These are phyloP conservation scores for Petunia secreta DNA, from an alignment of 257 asterid genomes.

Conservation along the genomic window DNA sequence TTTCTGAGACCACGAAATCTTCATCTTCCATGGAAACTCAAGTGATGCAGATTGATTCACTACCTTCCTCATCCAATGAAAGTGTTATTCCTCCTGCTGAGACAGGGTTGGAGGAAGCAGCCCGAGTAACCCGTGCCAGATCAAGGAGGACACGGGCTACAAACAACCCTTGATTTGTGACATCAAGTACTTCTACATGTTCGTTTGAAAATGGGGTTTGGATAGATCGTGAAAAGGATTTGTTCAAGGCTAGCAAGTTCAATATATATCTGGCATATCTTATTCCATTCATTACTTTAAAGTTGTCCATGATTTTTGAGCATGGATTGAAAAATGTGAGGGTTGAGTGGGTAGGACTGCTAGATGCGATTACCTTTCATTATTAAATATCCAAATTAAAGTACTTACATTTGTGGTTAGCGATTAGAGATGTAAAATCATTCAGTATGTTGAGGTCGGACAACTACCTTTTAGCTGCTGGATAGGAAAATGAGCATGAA, in stretches of 20 bases:
- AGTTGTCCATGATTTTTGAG: slow-evolving; percentile 27
- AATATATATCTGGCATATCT: slow-evolving; percentile 23
- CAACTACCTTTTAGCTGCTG: not conserved
- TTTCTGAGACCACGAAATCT: slow-evolving; percentile 40
- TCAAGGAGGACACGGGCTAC: slow-evolving; percentile 20
- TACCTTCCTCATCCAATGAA: slow-evolving; percentile 13
- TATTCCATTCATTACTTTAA: slow-evolving; percentile 10
- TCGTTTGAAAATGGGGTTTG: slow-evolving; percentile 2
- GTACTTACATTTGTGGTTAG: not conserved
- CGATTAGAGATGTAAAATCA: not conserved
- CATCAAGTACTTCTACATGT: not conserved
- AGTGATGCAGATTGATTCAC: slow-evolving; percentile 25
- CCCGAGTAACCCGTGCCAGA: slow-evolving; percentile 27
- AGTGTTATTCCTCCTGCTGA: slow-evolving; percentile 10
- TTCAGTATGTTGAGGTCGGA: not conserved
- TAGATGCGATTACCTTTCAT: slow-evolving; percentile 4
- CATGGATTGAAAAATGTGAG: slow-evolving; percentile 6
- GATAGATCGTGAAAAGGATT: not conserved
- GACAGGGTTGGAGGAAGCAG: slow-evolving; percentile 14
- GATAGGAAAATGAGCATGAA: not conserved
- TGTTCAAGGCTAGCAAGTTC: not conserved
- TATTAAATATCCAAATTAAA: not conserved
- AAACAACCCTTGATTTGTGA: slow-evolving; percentile 13
- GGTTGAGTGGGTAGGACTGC: slow-evolving; percentile 4
- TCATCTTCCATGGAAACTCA: slow-evolving; percentile 22